Evolutionary conservation across 371 early-diverging fungal genomes (phyloP).

Genomic region (Lichtheimia corymbifera): DNA sequence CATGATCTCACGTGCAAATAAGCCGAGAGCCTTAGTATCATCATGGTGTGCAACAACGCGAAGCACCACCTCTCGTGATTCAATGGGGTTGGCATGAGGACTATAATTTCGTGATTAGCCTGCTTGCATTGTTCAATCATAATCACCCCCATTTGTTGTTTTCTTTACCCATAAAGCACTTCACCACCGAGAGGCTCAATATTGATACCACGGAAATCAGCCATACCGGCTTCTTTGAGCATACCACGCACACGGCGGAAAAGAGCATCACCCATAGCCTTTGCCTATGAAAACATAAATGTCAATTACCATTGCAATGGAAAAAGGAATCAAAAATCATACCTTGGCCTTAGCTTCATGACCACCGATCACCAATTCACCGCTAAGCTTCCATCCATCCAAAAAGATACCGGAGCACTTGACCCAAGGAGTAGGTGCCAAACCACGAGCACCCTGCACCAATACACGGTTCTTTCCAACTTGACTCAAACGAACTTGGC

Average conservation of each 20-base stretch:
- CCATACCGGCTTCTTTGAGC: constrained; percentile 48
- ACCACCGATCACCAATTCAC: constrained; percentile 70
- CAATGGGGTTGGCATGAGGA: constrained; percentile 41
- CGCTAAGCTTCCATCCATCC: constrained; percentile 71
- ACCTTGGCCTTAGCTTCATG: constrained; percentile 67
- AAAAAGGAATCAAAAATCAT: background rate
- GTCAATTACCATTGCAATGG: too few relatives aligned
- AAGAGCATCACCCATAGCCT: constrained; percentile 68
- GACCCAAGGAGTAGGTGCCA: constrained; percentile 63
- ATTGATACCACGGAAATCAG: constrained; percentile 53
- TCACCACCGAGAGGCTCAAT: constrained; percentile 74
- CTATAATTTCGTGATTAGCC: constrained; percentile 23
- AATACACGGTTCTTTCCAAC: constrained; percentile 61
- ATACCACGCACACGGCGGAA: constrained; percentile 53
- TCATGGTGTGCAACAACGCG: constrained; percentile 66
- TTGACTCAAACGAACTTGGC: constrained; percentile 59
- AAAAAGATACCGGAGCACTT: constrained; percentile 73
- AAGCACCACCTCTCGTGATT: constrained; percentile 65
- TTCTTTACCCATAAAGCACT: constrained; percentile 65
- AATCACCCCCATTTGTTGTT: background rate
- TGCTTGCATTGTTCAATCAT: background rate
- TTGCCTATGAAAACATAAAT: constrained; percentile 32
- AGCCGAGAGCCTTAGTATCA: constrained; percentile 52
- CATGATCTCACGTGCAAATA: constrained; percentile 69
- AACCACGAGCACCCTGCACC: constrained; percentile 68